phyloP scores from a whole-genome alignment of 768 basidiomycete genomes.

The Mycena albidolilacea region DNA sequence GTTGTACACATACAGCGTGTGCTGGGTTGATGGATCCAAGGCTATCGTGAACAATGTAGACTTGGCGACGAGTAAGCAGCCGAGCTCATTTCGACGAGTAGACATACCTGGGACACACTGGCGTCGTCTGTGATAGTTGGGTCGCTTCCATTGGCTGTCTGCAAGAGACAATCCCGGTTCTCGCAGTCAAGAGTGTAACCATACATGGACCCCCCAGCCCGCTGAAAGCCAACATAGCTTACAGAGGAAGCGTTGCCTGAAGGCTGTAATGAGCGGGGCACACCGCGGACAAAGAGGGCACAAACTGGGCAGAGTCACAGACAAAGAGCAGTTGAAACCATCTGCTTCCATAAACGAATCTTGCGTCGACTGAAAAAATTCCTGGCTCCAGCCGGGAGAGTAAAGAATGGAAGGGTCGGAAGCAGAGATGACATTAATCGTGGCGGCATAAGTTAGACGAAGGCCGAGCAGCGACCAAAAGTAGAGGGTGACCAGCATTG shows the following conservation, averaged over 20 bases:
- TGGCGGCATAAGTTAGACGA: conserved; percentile 27
- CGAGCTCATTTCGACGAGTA: not conserved
- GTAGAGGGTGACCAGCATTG: conserved; percentile 36
- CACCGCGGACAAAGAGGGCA: conserved; percentile 6
- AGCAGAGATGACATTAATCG: conserved; percentile 13
- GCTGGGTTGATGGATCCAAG: conserved; percentile 44
- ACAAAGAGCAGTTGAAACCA: conserved; percentile 35
- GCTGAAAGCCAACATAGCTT: conserved; percentile 47
- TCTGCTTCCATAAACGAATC: conserved; percentile 17
- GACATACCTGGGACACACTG: conserved; percentile 39
- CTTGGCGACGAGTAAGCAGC: conserved; percentile 33
- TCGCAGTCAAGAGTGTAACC: conserved; percentile 50
- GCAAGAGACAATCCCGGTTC: conserved; percentile 3
- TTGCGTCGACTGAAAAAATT: conserved; percentile 15
- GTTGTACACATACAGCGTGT: conserved; percentile 46
- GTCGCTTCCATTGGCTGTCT: conserved; percentile 44
- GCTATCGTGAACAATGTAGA: conserved; percentile 46
- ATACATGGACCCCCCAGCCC: conserved; percentile 45
- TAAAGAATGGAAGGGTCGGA: conserved; percentile 29
- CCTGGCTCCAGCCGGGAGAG: conserved; percentile 36
- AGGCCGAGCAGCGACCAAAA: conserved; percentile 23
- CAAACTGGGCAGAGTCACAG: conserved; percentile 47
- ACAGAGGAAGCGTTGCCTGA: conserved; percentile 45
- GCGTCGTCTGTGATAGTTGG: conserved; percentile 38
- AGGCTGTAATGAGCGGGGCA: not conserved